These are phyloP conservation scores for Heterobasidion annosum DNA, from an alignment of 1,284 basidiomycete species.

Conservation along the genomic window DNA sequence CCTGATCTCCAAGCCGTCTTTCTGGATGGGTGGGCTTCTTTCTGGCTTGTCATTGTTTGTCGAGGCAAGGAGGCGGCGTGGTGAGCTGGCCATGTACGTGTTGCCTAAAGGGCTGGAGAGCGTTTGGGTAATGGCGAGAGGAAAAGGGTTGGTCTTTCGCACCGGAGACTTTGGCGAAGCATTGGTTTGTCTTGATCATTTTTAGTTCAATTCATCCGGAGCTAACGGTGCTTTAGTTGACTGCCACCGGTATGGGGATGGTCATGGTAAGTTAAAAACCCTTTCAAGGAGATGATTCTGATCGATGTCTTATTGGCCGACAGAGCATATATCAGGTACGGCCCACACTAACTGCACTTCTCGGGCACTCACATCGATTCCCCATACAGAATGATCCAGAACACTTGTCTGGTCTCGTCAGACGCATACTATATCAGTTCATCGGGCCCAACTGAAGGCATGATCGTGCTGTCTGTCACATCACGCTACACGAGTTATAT, in stretches of 20 bases:
- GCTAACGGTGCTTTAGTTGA: conserved; percentile 26
- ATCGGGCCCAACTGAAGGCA: conserved; percentile 62
- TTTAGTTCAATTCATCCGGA: neutral
- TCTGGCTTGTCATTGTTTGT: conserved; percentile 78
- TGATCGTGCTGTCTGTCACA: too few relatives aligned
- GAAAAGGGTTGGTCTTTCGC: conserved; percentile 71
- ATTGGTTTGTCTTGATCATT: conserved; percentile 33
- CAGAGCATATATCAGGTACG: conserved; percentile 42
- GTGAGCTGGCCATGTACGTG: conserved; percentile 91
- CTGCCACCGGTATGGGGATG: conserved; percentile 80
- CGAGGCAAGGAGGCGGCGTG: conserved; percentile 76
- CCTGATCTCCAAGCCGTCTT: conserved; percentile 62
- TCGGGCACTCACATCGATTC: neutral
- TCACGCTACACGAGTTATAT: too few relatives aligned
- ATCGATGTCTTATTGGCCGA: neutral
- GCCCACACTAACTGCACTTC: neutral
- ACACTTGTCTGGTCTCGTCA: conserved; percentile 80
- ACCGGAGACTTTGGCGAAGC: conserved; percentile 65
- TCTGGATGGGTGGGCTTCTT: conserved; percentile 70
- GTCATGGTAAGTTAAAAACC: conserved; percentile 61
- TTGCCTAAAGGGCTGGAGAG: conserved; percentile 89
- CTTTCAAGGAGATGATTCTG: neutral
- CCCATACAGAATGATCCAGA: conserved; percentile 76
- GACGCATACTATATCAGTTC: conserved; percentile 86
- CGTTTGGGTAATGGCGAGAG: conserved; percentile 74